A percentile compares a stretch with the other conserved stretches of the same genome.
Conservation (phyloP, 192 early-diverging fungal genomes). For the Chytriomyces sp. region DNA sequence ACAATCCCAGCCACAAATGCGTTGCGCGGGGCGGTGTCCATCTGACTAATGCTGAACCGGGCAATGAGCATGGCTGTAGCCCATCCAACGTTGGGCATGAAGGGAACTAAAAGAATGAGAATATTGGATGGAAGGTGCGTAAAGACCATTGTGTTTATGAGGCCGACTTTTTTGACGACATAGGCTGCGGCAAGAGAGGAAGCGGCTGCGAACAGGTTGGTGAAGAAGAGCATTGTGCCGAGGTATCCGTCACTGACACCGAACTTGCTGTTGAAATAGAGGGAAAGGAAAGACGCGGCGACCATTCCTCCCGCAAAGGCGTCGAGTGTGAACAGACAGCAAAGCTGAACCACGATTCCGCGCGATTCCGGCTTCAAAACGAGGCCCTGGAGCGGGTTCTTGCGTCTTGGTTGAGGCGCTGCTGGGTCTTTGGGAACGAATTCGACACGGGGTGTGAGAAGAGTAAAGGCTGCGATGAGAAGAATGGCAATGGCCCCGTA, state of each 20-base stretch:
- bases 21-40: slow-evolving; percentile 23
- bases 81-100: slow-evolving; percentile 20
- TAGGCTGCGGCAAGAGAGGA: slow-evolving; percentile 13
- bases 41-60: slow-evolving; percentile 28
- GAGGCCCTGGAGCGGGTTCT: no score
- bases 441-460: no score
- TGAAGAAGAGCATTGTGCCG: slow-evolving; percentile 25
- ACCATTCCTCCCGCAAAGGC: slow-evolving; percentile 20
- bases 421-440: no score
- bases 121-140: slow-evolving; percentile 35
- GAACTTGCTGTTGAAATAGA: slow-evolving; percentile 29
- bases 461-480: not conserved
- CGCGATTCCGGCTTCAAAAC: not conserved
- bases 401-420: no score
- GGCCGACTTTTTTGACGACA: slow-evolving; percentile 22
- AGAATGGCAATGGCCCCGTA: slow-evolving; percentile 50
- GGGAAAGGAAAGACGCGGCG: slow-evolving; percentile 30
- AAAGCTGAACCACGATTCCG: slow-evolving; percentile 21
- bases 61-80: slow-evolving; percentile 26
- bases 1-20: slow-evolving; percentile 19
- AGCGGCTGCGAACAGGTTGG: slow-evolving; percentile 26
- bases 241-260: slow-evolving; percentile 20
- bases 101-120: slow-evolving; percentile 27
- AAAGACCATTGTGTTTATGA: slow-evolving; percentile 36
- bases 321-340: slow-evolving; percentile 26